Percentiles rank a stretch among this genome's conserved stretches.
Conservation (phyloP, 768 basidiomycete genomes). For the Leccinellum albellum region DNA sequence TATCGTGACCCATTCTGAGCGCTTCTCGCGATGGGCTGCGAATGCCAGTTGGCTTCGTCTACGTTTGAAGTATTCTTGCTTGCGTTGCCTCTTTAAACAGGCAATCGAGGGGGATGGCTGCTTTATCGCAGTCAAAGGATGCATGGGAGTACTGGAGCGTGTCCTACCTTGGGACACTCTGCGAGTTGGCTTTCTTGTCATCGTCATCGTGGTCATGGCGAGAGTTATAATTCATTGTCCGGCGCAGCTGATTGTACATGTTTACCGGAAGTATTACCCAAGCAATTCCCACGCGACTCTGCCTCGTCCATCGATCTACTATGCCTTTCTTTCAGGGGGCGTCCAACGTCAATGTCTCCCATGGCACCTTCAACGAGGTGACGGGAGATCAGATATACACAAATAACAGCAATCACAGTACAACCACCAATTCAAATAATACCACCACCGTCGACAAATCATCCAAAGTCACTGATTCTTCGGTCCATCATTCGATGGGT, state of each 20-base stretch:
- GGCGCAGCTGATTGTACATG: background rate
- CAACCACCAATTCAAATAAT: slow-evolving; percentile 16
- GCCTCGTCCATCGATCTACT: background rate
- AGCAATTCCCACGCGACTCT: background rate
- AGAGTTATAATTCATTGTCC: background rate
- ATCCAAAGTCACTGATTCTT: slow-evolving; percentile 17
- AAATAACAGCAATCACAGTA: slow-evolving; percentile 18
- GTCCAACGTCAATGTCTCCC: slow-evolving; percentile 9
- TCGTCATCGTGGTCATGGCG: slow-evolving; percentile 6
- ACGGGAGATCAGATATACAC: slow-evolving; percentile 15
- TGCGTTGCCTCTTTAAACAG: slow-evolving; percentile 19
- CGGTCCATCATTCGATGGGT: slow-evolving; percentile 25
- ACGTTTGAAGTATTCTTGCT: slow-evolving; percentile 20
- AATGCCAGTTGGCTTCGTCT: slow-evolving; percentile 19
- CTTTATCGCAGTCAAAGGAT: slow-evolving; percentile 23
- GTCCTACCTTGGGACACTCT: slow-evolving; percentile 27
- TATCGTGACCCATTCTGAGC: slow-evolving; percentile 30
- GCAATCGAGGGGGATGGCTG: slow-evolving; percentile 17
- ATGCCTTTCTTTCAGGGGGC: slow-evolving; percentile 28
- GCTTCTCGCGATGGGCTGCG: slow-evolving; percentile 22
- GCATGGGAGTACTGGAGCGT: slow-evolving; percentile 22
- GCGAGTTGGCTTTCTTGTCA: slow-evolving; percentile 20
- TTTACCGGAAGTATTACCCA: background rate
- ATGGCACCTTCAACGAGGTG: slow-evolving; percentile 22
- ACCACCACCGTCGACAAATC: slow-evolving; percentile 14